phyloP scores from a whole-genome alignment of 345 rosid species.

The Camelina laxa region DNA sequence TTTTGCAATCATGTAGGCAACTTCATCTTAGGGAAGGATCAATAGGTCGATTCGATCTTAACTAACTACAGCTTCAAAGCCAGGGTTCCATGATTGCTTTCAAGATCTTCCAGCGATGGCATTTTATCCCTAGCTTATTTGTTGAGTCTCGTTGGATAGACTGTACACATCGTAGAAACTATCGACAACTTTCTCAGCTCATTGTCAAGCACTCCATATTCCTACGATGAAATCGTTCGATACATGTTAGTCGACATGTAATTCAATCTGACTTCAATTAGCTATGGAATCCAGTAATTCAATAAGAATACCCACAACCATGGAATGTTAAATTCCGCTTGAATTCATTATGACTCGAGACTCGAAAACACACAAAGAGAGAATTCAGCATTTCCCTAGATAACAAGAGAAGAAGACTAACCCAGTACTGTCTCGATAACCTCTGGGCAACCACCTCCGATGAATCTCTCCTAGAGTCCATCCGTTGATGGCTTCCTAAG shows the following conservation, averaged over 20 bases:
- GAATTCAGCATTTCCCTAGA: slow-evolving; percentile 22
- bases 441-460: slow-evolving; percentile 68
- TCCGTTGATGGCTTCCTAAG: slow-evolving; percentile 61
- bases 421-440: slow-evolving; percentile 95
- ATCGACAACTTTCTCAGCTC: slow-evolving; percentile 94
- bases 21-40: slow-evolving; percentile 83
- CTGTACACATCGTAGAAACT: slow-evolving; percentile 90
- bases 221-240: slow-evolving; percentile 56
- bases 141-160: slow-evolving; percentile 62
- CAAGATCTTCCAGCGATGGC: slow-evolving; percentile 89
- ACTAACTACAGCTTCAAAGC: slow-evolving; percentile 87
- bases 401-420: slow-evolving; percentile 46
- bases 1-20: slow-evolving; percentile 78
- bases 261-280: slow-evolving; percentile 26
- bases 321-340: too few species aligned
- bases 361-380: neutral
- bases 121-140: slow-evolving; percentile 68
- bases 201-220: slow-evolving; percentile 89
- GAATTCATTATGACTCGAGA: slow-evolving; percentile 1
- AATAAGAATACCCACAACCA: neutral
- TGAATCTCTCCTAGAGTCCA: slow-evolving; percentile 60
- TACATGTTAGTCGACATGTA: slow-evolving; percentile 7
- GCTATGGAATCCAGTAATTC: neutral
- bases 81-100: slow-evolving; percentile 66
- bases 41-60: slow-evolving; percentile 63